Base-by-base conservation (phyloP, 2,329 filamentous ascomycete genomes). In the Teratosphaeria nubilosa region DNA sequence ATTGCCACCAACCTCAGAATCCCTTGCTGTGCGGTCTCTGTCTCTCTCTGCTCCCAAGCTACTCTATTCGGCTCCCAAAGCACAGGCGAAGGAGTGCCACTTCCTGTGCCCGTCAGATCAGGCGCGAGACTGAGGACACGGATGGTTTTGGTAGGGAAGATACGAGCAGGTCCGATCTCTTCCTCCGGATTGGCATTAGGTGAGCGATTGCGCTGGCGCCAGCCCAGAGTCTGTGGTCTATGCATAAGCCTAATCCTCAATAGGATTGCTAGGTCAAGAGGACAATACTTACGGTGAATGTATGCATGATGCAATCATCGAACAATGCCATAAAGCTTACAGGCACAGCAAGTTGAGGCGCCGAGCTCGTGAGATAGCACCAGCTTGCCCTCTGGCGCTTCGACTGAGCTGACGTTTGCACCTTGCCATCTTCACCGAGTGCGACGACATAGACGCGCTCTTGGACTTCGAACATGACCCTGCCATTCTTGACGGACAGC, bases 291-390 rank as follows among this genome's bases (percentile, higher is more conserved):
- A 72, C 72, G 5, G 74, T 75, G 59, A 73, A 78, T 2, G 76
- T 78, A 27, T 70, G 72, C 73, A 78, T 76, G 55, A 79, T 73
- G 41, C 74, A 75, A 65, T 79, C 77, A 54, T 78, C 76, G 55
- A 72, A 78, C 9, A 78, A 56, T 0, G 67, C 72, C 77, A 79
- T 78, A 64, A 76, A 78, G 59, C 74, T 76, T 27, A 78, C 73
- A 0, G 77, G 76, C 0, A 75, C 72, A 0, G 71, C 65, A n/a
- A 76, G 66, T 59, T 72, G 72, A 1, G 70, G 68, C 6, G 70
- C 67, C 5, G 72, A 71, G 58, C 71, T 72, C 1, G 73, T 74
- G 3, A 64, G 24, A 16, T 37, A 61, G 16, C 60, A 58, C 54
- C 63, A 66, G 1, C 62, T 65, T 9, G 55, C 73, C 56, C n/a